Conservation (phyloP, 2,329 filamentous ascomycete genomes). For the Helotiales sp. region DNA sequence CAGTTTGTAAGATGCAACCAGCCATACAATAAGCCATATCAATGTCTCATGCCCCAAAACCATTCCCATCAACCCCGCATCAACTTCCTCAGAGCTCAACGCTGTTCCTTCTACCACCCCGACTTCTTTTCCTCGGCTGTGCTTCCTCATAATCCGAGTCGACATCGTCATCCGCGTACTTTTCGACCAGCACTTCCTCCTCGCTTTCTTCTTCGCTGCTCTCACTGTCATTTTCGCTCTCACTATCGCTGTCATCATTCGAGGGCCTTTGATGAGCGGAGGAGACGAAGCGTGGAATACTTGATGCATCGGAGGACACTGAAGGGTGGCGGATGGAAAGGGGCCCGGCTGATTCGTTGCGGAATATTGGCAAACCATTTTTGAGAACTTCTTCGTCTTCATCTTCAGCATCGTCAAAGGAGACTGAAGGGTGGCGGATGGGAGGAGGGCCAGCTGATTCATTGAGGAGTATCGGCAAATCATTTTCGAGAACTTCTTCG, state of each 20-base stretch:
- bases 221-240: not conserved
- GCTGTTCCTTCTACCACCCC: not conserved
- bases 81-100: not conserved
- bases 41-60: too few species aligned
- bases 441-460: too few species aligned
- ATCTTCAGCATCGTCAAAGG: not conserved
- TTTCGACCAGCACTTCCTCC: not conserved
- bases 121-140: not conserved
- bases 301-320: not conserved
- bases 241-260: not conserved
- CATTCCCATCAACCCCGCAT: too few species aligned
- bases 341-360: too few species aligned
- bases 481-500: not conserved
- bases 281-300: not conserved
- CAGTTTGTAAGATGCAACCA: too few species aligned
- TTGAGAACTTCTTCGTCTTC: not conserved
- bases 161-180: not conserved
- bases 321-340: too few species aligned
- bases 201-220: not conserved
- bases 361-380: not conserved
- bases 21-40: too few species aligned
- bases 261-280: not conserved
- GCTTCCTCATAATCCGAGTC: not conserved
- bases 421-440: too few species aligned
- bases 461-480: not conserved